Evolutionary conservation across 306 rosid genomes (phyloP).

Genomic region (Glycine latifolia): DNA sequence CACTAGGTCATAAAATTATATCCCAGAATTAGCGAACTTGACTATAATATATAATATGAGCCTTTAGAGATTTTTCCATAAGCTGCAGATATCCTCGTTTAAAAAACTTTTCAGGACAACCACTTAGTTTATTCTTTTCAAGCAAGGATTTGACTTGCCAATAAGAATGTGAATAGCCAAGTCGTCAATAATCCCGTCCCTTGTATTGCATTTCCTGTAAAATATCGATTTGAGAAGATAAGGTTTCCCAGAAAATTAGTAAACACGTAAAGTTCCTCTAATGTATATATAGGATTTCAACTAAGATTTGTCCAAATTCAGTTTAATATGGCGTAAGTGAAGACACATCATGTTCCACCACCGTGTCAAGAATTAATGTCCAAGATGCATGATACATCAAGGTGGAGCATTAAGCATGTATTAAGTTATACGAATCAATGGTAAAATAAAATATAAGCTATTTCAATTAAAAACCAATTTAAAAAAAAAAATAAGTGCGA

Average conservation of each 20-base stretch:
- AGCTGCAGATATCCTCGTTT: conserved; percentile 45
- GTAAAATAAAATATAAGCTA: conserved; percentile 14
- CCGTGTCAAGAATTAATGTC: too few relatives aligned
- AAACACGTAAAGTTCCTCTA: background rate
- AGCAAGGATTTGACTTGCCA: conserved; percentile 42
- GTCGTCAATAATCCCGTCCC: conserved; percentile 78
- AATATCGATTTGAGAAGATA: background rate
- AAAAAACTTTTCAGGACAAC: conserved; percentile 46
- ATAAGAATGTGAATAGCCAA: conserved; percentile 44
- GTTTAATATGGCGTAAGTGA: too few relatives aligned
- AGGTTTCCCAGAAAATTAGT: background rate
- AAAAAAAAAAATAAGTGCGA: background rate
- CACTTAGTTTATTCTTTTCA: conserved; percentile 46
- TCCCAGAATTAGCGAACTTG: conserved; percentile 45
- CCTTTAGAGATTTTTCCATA: conserved; percentile 32
- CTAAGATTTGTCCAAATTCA: too few relatives aligned
- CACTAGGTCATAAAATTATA: conserved; percentile 50
- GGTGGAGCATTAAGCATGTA: conserved; percentile 15
- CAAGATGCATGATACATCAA: conserved; percentile 31
- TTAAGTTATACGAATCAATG: too few relatives aligned
- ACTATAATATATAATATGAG: conserved; percentile 18
- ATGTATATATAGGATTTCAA: too few relatives aligned
- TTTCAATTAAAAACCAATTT: background rate
- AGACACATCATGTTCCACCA: too few relatives aligned
- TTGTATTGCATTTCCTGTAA: conserved; percentile 86